Base-by-base conservation (phyloP, 129 eudicot genomes). In the Saposhnikovia divaricata region DNA sequence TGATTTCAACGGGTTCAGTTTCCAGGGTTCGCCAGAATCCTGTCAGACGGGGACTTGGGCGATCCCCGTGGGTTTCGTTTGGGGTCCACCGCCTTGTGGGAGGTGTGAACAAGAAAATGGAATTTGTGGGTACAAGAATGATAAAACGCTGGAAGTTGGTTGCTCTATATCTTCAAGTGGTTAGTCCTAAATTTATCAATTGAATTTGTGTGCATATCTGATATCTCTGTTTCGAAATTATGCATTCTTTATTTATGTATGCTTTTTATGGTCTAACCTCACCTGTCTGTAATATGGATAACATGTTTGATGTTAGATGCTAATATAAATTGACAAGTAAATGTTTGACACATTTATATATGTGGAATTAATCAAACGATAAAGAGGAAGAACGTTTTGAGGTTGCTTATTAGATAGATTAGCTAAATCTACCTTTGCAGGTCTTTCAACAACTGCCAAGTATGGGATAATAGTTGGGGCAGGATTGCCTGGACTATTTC, bases 51-150 rank as follows among this genome's bases (percentile, higher is more conserved):
- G 13, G 34, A 71, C 66, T 57, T 8, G 7, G 11, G 1, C 6
- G 8, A 53, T 85, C 40, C 93, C 91, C 42, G 46, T 70, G 2
- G 81, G 51, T 81, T 74, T 93, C 83, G 70, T 46, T 15, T 93
- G 98, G 97, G 55, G 21, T 27, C 61, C 80, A 38, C 94, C 98
- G 3, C 31, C 9, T 53, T 93, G 98, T 78, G 63, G 85, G 72
- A 38, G 39, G 74, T 93, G 98, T 76, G 91, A 85, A 14, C 16
- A 16, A 73, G 80, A 76, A 53, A 92, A 91, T 55, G 85, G 88
- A 65, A 53, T 66, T 43, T 93, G 98, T 85, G 91, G 91, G 55
- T 59, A 80, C 19, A 84, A 40, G 39, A 65, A 71, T 1, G 84
- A 77, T 68, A 42, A 82, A n/a, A 85, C 76, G 16, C 42, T 15